These are phyloP conservation scores for Arthrobotrys musiformis DNA, from an alignment of 2,329 filamentous ascomycete species.

Conservation along the genomic window DNA sequence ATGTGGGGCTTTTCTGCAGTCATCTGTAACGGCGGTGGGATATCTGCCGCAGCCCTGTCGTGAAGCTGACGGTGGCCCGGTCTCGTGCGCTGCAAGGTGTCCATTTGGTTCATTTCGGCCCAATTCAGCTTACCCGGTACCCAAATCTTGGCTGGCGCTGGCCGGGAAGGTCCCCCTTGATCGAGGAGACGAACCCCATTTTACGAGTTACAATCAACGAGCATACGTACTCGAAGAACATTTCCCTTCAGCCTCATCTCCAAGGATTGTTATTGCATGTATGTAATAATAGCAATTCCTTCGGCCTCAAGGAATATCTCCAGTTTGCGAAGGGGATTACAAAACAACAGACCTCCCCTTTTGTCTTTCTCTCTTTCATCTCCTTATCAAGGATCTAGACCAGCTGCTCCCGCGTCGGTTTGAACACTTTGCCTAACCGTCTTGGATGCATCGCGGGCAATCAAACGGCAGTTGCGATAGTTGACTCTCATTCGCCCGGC, in stretches of 20 bases:
- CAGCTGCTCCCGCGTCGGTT: neutral
- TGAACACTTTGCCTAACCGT: slow-evolving; percentile 5
- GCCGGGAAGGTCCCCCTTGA: slow-evolving; percentile 32
- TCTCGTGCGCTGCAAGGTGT: slow-evolving; percentile 40
- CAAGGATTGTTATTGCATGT: too few relatives aligned
- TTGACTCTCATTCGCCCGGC: slow-evolving; percentile 15
- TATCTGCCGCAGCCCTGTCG: neutral
- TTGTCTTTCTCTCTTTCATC: slow-evolving; percentile 2
- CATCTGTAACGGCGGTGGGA: neutral
- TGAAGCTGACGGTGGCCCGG: slow-evolving; percentile 16
- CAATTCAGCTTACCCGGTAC: slow-evolving; percentile 42
- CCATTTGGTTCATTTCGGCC: slow-evolving; percentile 51
- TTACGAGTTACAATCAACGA: too few relatives aligned
- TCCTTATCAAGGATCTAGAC: neutral
- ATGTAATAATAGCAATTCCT: slow-evolving; percentile 22
- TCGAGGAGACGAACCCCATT: slow-evolving; percentile 23
- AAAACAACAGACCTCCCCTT: slow-evolving; percentile 14
- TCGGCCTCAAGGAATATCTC: slow-evolving; percentile 14
- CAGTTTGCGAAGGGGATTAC: slow-evolving; percentile 28
- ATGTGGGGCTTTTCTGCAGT: neutral
- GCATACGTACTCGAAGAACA: neutral
- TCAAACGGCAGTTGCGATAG: neutral
- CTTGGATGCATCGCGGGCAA: slow-evolving; percentile 41
- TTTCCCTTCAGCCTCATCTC: slow-evolving; percentile 56
- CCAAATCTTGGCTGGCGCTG: slow-evolving; percentile 50